Percentiles rank a stretch among this genome's conserved stretches.
Conservation (phyloP, 2,329 filamentous ascomycete genomes). For the Fusarium sp. region DNA sequence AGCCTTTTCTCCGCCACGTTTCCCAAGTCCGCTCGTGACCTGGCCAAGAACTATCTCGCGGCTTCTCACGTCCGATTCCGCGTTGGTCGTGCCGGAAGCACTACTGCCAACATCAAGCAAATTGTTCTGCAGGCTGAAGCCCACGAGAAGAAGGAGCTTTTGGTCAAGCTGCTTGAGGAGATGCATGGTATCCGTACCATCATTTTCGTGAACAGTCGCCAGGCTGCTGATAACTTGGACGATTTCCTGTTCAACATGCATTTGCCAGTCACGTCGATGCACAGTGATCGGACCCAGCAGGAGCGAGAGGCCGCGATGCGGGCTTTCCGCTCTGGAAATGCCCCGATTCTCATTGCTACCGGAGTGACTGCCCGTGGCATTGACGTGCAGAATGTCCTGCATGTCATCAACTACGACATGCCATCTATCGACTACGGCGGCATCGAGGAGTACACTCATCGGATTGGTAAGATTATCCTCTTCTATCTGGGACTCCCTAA, state of each 20-base stretch:
- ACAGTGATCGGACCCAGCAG: conserved; percentile 84
- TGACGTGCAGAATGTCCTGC: conserved; percentile 85
- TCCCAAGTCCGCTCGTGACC: conserved; percentile 77
- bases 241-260: conserved; percentile 85
- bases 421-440: conserved; percentile 80
- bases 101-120: conserved; percentile 85
- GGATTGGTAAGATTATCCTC: conserved; percentile 75
- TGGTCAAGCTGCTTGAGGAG: conserved; percentile 77
- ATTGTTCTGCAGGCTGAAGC: conserved; percentile 74
- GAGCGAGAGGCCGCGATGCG: conserved; percentile 94
- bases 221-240: conserved; percentile 82
- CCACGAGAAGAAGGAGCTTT: conserved; percentile 72
- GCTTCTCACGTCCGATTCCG: conserved; percentile 81
- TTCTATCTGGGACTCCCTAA: neutral
- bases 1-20: conserved; percentile 97
- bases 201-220: conserved; percentile 88
- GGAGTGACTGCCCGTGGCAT: conserved; percentile 89
- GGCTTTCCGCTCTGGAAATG: conserved; percentile 78
- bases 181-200: conserved; percentile 81
- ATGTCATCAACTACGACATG: conserved; percentile 94
- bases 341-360: conserved; percentile 86
- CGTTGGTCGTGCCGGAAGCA: conserved; percentile 86
- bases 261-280: conserved; percentile 88
- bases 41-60: conserved; percentile 81
- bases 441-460: conserved; percentile 92